Conservation (phyloP, 345 rosid species). For the Syzygium jambos region DNA sequence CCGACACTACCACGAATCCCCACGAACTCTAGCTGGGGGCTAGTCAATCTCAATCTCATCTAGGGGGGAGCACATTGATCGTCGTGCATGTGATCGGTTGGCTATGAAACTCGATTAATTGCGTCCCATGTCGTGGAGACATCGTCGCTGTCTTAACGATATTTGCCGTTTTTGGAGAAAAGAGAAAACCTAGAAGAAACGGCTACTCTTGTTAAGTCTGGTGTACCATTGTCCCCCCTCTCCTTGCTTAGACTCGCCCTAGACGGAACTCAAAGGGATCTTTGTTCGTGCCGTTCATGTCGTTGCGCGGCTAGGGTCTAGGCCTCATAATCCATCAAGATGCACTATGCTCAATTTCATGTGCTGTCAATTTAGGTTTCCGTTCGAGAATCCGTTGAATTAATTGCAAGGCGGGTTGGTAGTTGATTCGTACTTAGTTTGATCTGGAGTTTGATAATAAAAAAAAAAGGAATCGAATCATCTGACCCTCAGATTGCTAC, state of each 20-base stretch:
- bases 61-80: background rate
- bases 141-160: background rate
- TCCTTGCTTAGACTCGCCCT: background rate
- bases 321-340: background rate
- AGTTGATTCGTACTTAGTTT: background rate
- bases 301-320: background rate
- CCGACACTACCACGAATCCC: background rate
- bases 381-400: fast-evolving
- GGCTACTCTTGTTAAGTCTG: background rate
- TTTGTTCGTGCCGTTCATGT: background rate
- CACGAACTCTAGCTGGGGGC: background rate
- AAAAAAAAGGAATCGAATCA: background rate
- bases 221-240: background rate
- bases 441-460: background rate
- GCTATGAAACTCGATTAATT: background rate
- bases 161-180: background rate
- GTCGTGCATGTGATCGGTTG: background rate
- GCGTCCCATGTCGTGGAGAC: background rate
- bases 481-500: fast-evolving
- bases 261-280: background rate
- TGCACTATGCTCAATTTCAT: background rate
- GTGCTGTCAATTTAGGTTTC: background rate
- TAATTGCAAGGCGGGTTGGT: fast-evolving
- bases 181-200: background rate
- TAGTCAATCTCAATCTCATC: background rate